Base-by-base conservation (phyloP, 371 early-diverging fungal species). In the Rhizopus delemar region DNA sequence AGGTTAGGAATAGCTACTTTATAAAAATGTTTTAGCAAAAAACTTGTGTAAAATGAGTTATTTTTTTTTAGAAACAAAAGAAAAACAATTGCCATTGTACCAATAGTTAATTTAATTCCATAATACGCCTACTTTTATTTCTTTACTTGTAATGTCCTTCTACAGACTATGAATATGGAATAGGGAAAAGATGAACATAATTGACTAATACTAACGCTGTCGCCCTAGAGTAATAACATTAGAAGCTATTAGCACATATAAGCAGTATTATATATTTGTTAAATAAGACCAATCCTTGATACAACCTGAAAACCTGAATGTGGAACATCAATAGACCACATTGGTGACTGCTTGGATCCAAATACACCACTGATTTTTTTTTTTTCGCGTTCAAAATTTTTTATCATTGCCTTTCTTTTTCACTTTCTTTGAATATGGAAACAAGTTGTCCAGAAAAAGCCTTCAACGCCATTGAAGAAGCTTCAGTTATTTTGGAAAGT, bases 1-100 rank as follows among this genome's bases (percentile, higher is more conserved):
- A 22, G 2, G 22, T 22, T 22, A 22, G 22, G 22, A 22, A 2
- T 22, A 22, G 2, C 1, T 22, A 22, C 2, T 22, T 22, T 22
- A 22, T 22, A 2, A 22, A 22, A 22, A 22, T 22, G 22, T 2
- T 22, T 22, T 22, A 22, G 22, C 22, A 22, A 22, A 22, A 2
- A 22, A 22, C 22, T 22, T 22, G 22, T 22, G 22, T 22, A 22
- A 22, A 22, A 22, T 22, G 22, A 22, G 22, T 22, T 22, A 2
- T 22, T 22, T 22, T 22, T 22, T 22, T 22, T 22, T 22, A 22
- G 22, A 92, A 86, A 4, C 92, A 93, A 36, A 87, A 22, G 22
- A 22, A 22, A 22, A 22, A 22, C 22, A 22, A 22, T 22, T 22
- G 22, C 2, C 22, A 22, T 22, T 22, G 22, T 22, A 22, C 22